Evolutionary conservation across 805 yeast genomes (phyloP), one percentile per base, ranked within the genome.

Genomic region (Lachancea quebecensis): DNA sequence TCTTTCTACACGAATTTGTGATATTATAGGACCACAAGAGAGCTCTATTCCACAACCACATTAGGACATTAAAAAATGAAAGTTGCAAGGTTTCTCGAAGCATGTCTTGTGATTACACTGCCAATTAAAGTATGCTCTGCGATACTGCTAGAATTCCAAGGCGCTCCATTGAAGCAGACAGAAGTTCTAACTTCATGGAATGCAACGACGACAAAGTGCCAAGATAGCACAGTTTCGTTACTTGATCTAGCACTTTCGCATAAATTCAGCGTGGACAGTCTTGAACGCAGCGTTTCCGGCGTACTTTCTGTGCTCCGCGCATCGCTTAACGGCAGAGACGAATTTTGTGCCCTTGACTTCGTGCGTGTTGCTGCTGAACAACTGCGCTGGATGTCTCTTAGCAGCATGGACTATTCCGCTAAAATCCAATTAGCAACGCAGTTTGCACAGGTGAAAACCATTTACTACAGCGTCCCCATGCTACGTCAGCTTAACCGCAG

Each of bases 301-400:
- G 42, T 17, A 9, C 8, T 43, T 15, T 33, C 46, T 14, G 35
- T 17, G 2, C 34, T 43, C 12, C 36, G 41, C 3, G 34, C 42
- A 10, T 25, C 28, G 33, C 39, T 43, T 5, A 34, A 38, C 6
- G 45, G 33, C 30, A 43, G 38, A 31, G 35, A 38, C 4, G 42
- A 43, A 28, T 43, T 43, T 34, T 31, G 34, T 18, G 41, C 41
- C 6, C 28, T 38, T 14, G 46, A 43, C 30, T 10, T 43, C 27
- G 32, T 43, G 41, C 30, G 34, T 10, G 34, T 43, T 17, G 41
- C 46, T 28, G 14, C 39, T n/a, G 35, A 27, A 5, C 35, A 38
- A 28, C 2, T 43, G 14, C 38, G 17, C 9, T 34, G 42, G 35
- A 15, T 43, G 30, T 31, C 44, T 7, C 39, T 37, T 4, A 29